Base-by-base conservation (phyloP, 1,284 basidiomycete species). In the Afroboletus lepidellus region DNA sequence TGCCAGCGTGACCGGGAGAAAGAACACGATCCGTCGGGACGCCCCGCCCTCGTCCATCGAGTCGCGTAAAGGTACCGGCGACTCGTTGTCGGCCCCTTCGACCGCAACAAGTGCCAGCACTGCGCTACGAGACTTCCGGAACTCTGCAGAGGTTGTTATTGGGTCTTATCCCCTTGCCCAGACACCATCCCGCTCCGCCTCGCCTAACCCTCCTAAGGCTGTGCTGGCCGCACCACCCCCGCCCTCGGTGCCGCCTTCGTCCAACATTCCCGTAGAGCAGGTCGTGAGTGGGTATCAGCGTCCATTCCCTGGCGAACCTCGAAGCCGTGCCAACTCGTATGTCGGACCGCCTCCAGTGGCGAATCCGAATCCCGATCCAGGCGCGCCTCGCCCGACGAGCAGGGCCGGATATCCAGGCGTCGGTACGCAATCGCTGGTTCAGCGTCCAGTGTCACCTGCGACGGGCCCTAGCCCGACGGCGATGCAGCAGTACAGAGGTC, bases 261-360 rank as follows among this genome's bases (percentile, higher is more conserved):
- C 85, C 9, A 76, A 82, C 49, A 66, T 77, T 8, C 76, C 83
- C 0, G 78, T 83, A 7, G 87, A 91, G 60, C 81, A 87, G n/a
- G 86, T 94, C 3, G 69, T 94, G 9, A 77, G 75, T 6, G 79
- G 85, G 57, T 97, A 97, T 63, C 82, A 86, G n/a, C 92, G 94
- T 63, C 84, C 87, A 0, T 82, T 98, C 69, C 94, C 94, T 2
- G 92, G 92, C 3, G 94, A 98, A 72, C 58, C 70, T 24, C 64
- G 75, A 41, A 83, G 79, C 57, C 68, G 74, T 23, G 74, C 76
- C 47, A 74, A 75, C 58, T 77, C 80, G 64, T 71, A 72, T 55
- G 70, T 74, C 15, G 74, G 72, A 1, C 56, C 50, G 20, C 60
- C 54, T 46, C 63, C 56, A 27, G 32, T 54, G 27, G 56, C 55